Percentiles rank a stretch among this genome's conserved stretches.
Conservation (phyloP, 768 basidiomycete species). For the Kwoniella dejecticola region DNA sequence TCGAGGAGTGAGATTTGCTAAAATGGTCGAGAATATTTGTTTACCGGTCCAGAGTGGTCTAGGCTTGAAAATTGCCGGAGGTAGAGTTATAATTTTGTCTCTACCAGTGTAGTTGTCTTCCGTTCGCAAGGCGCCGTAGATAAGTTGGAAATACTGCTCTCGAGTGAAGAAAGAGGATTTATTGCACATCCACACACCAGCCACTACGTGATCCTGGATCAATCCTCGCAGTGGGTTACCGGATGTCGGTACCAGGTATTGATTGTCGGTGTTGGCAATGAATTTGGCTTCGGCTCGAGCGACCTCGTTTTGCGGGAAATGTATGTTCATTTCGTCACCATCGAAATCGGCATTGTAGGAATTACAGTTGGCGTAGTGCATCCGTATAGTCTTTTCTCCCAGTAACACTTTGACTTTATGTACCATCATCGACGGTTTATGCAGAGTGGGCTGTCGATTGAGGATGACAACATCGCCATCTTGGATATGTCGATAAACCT, state of each 20-base stretch:
- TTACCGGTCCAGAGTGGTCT: constrained; percentile 94
- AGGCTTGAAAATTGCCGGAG: constrained; percentile 91
- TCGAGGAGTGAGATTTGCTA: constrained; percentile 84
- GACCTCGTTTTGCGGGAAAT: constrained; percentile 96
- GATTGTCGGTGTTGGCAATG: constrained; percentile 97
- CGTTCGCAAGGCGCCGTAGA: constrained; percentile 89
- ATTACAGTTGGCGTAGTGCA: constrained; percentile 99
- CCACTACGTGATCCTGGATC: constrained; percentile 98
- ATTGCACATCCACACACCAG: constrained; percentile 98
- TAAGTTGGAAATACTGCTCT: constrained; percentile 92
- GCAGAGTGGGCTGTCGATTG: constrained; percentile 96
- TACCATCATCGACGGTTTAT: constrained; percentile 99
- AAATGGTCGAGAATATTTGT: constrained; percentile 91
- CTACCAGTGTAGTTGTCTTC: constrained; percentile 70
- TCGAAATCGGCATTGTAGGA: constrained; percentile 97
- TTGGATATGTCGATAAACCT: constrained; percentile 90
- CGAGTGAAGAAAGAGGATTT: constrained; percentile 92
- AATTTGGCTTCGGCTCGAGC: constrained; percentile 90
- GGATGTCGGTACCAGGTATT: constrained; percentile 98
- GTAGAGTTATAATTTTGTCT: constrained; percentile 73
- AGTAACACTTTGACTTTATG: constrained; percentile 87
- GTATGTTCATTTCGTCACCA: constrained; percentile 99
- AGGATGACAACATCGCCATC: constrained; percentile 95
- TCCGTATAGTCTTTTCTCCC: constrained; percentile 97
- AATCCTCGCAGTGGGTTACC: constrained; percentile 96